Evolutionary conservation across 495 filamentous ascomycete genomes (phyloP).

Genomic region (Aspergillus affinis): DNA sequence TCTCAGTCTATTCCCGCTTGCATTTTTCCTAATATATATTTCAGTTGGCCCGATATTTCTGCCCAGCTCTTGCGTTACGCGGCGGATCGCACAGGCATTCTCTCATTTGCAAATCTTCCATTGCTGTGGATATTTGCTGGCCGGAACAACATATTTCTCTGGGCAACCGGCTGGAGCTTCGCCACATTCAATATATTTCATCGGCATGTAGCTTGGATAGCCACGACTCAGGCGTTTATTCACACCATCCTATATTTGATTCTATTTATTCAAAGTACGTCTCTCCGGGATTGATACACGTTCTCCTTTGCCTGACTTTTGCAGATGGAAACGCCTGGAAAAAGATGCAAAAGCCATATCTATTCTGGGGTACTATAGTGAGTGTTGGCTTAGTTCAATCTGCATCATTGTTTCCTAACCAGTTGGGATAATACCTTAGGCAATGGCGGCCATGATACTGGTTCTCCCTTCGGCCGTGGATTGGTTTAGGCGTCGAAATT

Average conservation of each 20-base stretch:
- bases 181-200: constrained; percentile 55
- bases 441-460: constrained; percentile 47
- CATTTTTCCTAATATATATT: constrained; percentile 12
- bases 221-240: constrained; percentile 49
- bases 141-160: constrained; percentile 56
- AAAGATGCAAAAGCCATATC: constrained; percentile 32
- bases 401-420: too few relatives aligned
- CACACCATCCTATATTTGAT: constrained; percentile 41
- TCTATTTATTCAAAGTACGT: constrained; percentile 33
- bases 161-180: constrained; percentile 56
- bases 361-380: constrained; percentile 41
- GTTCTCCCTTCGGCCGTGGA: constrained; percentile 47
- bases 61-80: constrained; percentile 43
- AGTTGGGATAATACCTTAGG: constrained; percentile 27
- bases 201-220: constrained; percentile 55
- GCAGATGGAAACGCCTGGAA: constrained; percentile 32
- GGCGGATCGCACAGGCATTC: constrained; percentile 52
- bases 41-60: constrained; percentile 35
- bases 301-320: constrained; percentile 2
- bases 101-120: constrained; percentile 52
- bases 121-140: constrained; percentile 52
- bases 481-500: constrained; percentile 45
- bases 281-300: neutral
- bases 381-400: neutral
- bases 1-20: neutral